These are phyloP conservation scores for Mimosa pudica DNA, from an alignment of 306 rosid genomes.

Conservation along the genomic window DNA sequence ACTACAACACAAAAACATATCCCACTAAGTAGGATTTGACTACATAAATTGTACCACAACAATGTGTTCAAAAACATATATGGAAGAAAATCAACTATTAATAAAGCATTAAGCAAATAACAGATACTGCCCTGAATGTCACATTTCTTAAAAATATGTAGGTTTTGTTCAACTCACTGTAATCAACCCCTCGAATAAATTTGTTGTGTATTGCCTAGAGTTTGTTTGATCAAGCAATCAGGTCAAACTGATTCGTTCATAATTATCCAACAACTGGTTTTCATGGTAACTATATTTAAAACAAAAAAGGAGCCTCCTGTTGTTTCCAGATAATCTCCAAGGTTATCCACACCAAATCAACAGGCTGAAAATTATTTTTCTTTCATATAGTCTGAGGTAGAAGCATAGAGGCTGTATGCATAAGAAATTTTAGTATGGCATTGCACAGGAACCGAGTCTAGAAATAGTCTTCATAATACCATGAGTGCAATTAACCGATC, in stretches of 20 bases:
- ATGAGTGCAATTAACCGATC: neutral
- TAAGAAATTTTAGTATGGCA: neutral
- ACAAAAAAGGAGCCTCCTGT: neutral
- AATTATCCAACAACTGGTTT: neutral
- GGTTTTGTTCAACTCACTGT: too few species aligned
- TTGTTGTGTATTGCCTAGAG: neutral
- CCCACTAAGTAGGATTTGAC: too few species aligned
- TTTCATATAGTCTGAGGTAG: neutral
- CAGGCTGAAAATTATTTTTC: neutral
- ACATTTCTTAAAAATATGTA: neutral
- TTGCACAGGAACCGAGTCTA: constrained; percentile 2
- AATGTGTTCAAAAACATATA: neutral
- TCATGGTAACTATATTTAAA: neutral
- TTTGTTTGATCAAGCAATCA: neutral
- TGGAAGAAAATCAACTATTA: constrained; percentile 7
- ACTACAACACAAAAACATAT: too few species aligned
- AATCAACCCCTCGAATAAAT: too few species aligned
- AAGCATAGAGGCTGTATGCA: constrained; percentile 10
- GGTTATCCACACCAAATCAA: neutral
- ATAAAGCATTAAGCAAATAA: neutral
- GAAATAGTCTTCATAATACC: too few species aligned
- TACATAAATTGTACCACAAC: too few species aligned
- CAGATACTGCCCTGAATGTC: neutral
- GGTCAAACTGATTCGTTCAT: constrained; percentile 8
- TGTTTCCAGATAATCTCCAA: constrained; percentile 3